Evolutionary conservation across 2,329 filamentous ascomycete genomes (phyloP).

Genomic region (Canariomyces notabilis): DNA sequence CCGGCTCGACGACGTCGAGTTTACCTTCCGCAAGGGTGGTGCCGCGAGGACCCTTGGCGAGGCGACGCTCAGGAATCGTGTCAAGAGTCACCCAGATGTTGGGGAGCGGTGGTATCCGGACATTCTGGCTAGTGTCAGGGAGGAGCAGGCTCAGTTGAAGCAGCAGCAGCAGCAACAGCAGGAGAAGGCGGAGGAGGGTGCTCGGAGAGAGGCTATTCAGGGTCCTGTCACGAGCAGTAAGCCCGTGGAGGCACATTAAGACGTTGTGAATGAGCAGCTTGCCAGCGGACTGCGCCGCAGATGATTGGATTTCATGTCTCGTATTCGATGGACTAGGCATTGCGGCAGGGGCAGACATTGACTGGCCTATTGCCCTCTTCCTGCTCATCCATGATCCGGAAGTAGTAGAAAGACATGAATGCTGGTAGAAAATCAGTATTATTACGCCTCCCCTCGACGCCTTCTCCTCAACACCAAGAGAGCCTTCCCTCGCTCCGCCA

Average conservation of each 20-base stretch:
- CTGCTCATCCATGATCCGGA: background rate
- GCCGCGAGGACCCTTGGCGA: constrained; percentile 68
- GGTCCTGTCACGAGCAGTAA: background rate
- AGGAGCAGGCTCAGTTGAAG: constrained; percentile 49
- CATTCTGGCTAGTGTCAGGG: constrained; percentile 51
- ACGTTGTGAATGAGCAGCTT: background rate
- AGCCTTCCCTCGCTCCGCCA: background rate
- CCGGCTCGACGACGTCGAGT: constrained; percentile 72
- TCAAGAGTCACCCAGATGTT: constrained; percentile 85
- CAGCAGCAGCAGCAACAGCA: constrained; percentile 29
- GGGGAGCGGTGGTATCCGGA: constrained; percentile 76
- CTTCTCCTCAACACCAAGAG: constrained; percentile 1
- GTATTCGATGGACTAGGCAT: background rate
- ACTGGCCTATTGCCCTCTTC: background rate
- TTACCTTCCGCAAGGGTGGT: constrained; percentile 71
- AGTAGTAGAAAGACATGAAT: background rate
- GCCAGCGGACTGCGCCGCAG: background rate
- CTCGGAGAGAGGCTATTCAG: constrained; percentile 30
- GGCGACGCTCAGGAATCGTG: constrained; percentile 75
- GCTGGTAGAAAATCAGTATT: constrained; percentile 1
- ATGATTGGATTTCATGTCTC: background rate
- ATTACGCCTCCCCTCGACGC: constrained; percentile 12
- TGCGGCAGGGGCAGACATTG: no score
- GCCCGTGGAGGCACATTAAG: constrained; percentile 31
- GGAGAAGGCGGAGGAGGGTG: no score